Evolutionary conservation across 495 filamentous ascomycete genomes (phyloP).

Genomic region (Penicillium bialowiezense): DNA sequence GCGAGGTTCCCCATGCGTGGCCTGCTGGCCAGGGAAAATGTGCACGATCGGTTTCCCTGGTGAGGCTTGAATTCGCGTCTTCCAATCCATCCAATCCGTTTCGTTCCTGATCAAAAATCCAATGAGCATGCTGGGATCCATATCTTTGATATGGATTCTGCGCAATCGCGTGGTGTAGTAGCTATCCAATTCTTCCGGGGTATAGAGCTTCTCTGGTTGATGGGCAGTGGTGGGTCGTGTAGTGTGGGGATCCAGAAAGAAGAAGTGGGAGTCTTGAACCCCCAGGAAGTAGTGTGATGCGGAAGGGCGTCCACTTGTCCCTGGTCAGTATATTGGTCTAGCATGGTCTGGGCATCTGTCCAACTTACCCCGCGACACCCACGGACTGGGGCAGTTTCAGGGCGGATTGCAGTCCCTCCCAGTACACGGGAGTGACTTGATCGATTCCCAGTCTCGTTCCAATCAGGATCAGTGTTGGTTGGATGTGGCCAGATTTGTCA

Average conservation of each 20-base stretch:
- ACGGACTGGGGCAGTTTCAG: constrained; percentile 86
- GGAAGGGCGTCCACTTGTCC: constrained; percentile 77
- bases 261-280: constrained; percentile 83
- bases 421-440: constrained; percentile 87
- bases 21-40: constrained; percentile 60
- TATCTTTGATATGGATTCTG: constrained; percentile 78
- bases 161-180: constrained; percentile 87
- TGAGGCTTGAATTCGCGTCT: constrained; percentile 60
- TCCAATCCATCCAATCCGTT: constrained; percentile 83
- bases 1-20: constrained; percentile 54
- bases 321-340: constrained; percentile 5
- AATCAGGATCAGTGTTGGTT: constrained; percentile 84
- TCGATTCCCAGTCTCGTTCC: constrained; percentile 90
- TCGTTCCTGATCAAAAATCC: constrained; percentile 87
- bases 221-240: constrained; percentile 68
- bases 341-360: not conserved
- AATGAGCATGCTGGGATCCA: constrained; percentile 99
- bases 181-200: constrained; percentile 68
- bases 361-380: constrained; percentile 86
- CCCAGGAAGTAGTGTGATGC: constrained; percentile 97
- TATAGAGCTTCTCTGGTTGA: constrained; percentile 53
- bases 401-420: constrained; percentile 77
- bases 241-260: constrained; percentile 92
- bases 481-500: constrained; percentile 59
- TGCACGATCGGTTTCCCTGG: constrained; percentile 83